phyloP scores from a whole-genome alignment of 73 alveolate genomes.

The Strombidium stylifer region DNA sequence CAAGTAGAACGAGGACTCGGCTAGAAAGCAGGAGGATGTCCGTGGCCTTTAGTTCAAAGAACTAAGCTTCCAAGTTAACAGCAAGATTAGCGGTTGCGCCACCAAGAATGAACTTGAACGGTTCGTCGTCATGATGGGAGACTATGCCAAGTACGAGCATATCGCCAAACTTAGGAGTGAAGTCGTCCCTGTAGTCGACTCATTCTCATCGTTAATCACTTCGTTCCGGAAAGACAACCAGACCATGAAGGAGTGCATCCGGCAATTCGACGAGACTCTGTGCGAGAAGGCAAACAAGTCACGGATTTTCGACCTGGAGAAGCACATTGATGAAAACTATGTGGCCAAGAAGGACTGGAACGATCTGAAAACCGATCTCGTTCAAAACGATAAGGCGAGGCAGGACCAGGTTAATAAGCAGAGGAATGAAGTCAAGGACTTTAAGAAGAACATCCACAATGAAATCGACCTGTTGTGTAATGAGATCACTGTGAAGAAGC shows the following conservation, averaged over 20 bases:
- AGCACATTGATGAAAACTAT: not conserved
- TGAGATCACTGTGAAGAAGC: not conserved
- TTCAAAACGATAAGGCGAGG: not conserved
- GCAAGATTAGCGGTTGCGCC: too few relatives aligned
- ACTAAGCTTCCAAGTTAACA: too few relatives aligned
- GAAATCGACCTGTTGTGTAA: not conserved
- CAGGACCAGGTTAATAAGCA: not conserved
- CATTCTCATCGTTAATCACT: not conserved
- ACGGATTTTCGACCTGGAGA: not conserved
- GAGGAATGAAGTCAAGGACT: conserved; percentile 3
- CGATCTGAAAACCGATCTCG: not conserved
- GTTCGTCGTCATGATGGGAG: not conserved
- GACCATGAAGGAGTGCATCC: conserved; percentile 13
- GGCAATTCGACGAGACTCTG: conserved; percentile 25
- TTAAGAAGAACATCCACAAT: conserved; percentile 4
- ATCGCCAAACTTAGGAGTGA: not conserved
- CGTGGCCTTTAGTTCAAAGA: too few relatives aligned
- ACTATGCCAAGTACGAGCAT: not conserved
- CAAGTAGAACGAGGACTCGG: too few relatives aligned
- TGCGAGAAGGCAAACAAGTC: conserved; percentile 25
- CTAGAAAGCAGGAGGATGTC: too few relatives aligned
- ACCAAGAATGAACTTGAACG: too few relatives aligned
- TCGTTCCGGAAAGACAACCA: not conserved
- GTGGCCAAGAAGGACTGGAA: conserved; percentile 33
- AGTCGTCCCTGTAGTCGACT: not conserved